phyloP scores from a whole-genome alignment of 2,329 filamentous ascomycete species.

The Phyllosticta ampelicida region DNA sequence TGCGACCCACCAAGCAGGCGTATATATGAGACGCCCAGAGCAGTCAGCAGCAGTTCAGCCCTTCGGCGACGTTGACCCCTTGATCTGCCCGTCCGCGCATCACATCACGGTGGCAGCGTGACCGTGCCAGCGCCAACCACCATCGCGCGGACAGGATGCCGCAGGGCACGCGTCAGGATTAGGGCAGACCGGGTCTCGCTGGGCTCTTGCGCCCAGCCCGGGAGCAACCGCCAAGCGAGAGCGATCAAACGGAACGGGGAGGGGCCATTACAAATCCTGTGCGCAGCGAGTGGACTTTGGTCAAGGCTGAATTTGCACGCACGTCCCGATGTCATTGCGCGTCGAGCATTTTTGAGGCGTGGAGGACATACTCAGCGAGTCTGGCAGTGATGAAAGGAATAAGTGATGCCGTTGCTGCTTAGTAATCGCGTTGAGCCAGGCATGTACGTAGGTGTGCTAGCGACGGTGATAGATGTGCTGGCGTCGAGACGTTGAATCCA shows the following conservation, averaged over 20 bases:
- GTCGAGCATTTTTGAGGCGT: background rate
- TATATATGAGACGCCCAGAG: background rate
- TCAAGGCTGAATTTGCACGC: background rate
- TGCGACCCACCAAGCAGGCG: background rate
- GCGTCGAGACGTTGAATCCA: no score
- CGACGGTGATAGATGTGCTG: no score
- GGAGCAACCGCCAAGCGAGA: background rate
- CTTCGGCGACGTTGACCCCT: background rate
- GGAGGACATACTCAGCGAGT: background rate
- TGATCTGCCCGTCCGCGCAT: background rate
- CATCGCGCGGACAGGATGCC: no score
- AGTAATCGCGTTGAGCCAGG: no score
- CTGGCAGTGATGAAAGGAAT: background rate
- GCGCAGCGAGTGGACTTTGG: background rate
- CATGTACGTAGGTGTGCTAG: no score
- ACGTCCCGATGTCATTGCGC: background rate
- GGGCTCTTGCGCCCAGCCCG: background rate
- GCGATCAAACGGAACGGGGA: background rate
- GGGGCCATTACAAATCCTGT: background rate
- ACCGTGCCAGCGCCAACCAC: background rate
- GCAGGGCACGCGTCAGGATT: no score
- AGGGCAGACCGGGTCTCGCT: background rate
- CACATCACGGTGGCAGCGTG: background rate
- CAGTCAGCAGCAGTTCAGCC: background rate
- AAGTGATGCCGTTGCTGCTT: no score